These are phyloP conservation scores for Paracamarosporium sp. DNA, from an alignment of 2,329 filamentous ascomycete genomes.

Conservation along the genomic window DNA sequence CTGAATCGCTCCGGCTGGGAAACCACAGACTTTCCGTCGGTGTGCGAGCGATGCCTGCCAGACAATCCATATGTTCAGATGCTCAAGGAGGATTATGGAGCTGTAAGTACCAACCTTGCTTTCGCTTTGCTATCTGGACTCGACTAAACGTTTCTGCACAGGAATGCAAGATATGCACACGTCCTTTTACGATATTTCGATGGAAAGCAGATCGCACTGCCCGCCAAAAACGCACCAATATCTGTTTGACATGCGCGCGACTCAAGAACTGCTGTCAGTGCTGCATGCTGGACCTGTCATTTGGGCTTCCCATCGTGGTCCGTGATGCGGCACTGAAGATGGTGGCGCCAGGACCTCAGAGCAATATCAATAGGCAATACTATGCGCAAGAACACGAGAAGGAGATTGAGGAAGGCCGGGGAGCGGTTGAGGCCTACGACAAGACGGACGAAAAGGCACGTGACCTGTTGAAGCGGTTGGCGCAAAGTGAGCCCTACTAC, in stretches of 20 bases:
- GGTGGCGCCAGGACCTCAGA: constrained; percentile 91
- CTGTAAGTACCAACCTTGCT: constrained; percentile 78
- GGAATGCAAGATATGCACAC: constrained; percentile 76
- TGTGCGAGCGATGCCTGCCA: constrained; percentile 91
- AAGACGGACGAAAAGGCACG: constrained; percentile 97
- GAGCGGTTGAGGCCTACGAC: constrained; percentile 83
- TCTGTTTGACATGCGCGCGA: constrained; percentile 94
- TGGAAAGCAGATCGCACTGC: constrained; percentile 94
- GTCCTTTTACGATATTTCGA: constrained; percentile 93
- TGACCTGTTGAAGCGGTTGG: constrained; percentile 82
- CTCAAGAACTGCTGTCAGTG: constrained; percentile 99
- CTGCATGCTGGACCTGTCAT: constrained; percentile 97
- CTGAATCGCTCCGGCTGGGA: constrained; percentile 97
- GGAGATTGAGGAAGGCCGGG: constrained; percentile 90
- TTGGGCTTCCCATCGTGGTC: constrained; percentile 92
- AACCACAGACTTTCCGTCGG: constrained; percentile 86
- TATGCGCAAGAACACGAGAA: constrained; percentile 97
- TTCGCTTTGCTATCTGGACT: constrained; percentile 78
- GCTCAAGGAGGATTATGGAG: constrained; percentile 96
- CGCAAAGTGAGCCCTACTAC: constrained; percentile 94
- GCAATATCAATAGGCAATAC: constrained; percentile 93
- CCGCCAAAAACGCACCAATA: constrained; percentile 90
- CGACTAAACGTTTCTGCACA: constrained; percentile 13
- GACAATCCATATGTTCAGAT: constrained; percentile 99
- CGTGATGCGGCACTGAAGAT: constrained; percentile 97